Evolutionary conservation across 495 filamentous ascomycete species (phyloP).

Genomic region (Zalerion maritima): DNA sequence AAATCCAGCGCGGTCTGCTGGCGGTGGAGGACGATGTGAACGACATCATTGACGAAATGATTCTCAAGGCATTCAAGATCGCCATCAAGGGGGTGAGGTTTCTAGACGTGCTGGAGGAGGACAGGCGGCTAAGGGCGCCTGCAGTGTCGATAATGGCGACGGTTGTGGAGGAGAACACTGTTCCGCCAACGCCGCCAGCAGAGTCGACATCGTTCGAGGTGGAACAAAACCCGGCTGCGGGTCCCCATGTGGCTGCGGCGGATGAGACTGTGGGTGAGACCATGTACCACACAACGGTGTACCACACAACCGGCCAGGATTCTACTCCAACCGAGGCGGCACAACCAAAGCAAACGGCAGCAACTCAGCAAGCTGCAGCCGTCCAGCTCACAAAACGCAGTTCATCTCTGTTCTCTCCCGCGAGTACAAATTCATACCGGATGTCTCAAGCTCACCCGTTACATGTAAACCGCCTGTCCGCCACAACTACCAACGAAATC

Average conservation of each 20-base stretch:
- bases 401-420: conserved; percentile 22
- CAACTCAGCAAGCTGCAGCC: neutral
- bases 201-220: conserved; percentile 34
- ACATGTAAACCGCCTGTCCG: conserved; percentile 27
- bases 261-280: conserved; percentile 15
- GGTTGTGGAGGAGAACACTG: conserved; percentile 43
- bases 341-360: conserved; percentile 13
- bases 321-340: conserved; percentile 16
- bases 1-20: conserved; percentile 29
- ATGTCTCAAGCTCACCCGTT: conserved; percentile 18
- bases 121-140: conserved; percentile 34
- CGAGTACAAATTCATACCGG: conserved; percentile 22
- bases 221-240: conserved; percentile 21
- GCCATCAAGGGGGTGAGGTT: conserved; percentile 84
- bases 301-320: too few relatives aligned
- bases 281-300: too few relatives aligned
- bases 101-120: conserved; percentile 76
- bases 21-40: conserved; percentile 48
- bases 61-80: conserved; percentile 84
- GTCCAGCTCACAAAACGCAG: conserved; percentile 24
- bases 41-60: conserved; percentile 75
- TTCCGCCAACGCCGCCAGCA: conserved; percentile 60
- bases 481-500: too few relatives aligned
- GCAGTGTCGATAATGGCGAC: conserved; percentile 43
- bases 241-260: conserved; percentile 17